Percentiles rank a stretch among this genome's conserved stretches.
These are phyloP conservation scores for Xylariaceae sp. DNA, from an alignment of 2,329 filamentous ascomycete genomes.

Conservation along the genomic window DNA sequence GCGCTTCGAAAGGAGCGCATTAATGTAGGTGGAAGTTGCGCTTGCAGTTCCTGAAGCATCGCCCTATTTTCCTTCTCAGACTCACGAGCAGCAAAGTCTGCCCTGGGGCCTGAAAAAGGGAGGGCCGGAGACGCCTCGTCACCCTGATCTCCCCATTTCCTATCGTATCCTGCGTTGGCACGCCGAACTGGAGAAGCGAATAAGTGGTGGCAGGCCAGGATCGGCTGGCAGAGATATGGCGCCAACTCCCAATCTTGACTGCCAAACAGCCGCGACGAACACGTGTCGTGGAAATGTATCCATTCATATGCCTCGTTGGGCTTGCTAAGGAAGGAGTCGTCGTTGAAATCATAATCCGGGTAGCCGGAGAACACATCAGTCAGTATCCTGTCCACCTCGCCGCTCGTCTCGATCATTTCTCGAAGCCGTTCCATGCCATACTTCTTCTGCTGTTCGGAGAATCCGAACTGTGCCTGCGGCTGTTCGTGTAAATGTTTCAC, in stretches of 20 bases:
- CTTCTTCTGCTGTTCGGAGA: conserved; percentile 68
- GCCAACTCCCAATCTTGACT: conserved; percentile 90
- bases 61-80: conserved; percentile 73
- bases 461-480: conserved; percentile 59
- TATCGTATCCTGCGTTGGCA: conserved; percentile 40
- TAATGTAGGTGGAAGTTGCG: conserved; percentile 65
- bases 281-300: conserved; percentile 86
- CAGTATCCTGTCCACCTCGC: conserved; percentile 73
- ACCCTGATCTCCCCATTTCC: conserved; percentile 41
- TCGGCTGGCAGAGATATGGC: conserved; percentile 79
- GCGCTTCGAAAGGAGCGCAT: conserved; percentile 73
- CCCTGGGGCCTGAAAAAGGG: conserved; percentile 77
- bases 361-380: conserved; percentile 84
- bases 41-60: conserved; percentile 68
- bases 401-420: conserved; percentile 74
- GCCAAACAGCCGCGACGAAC: conserved; percentile 73
- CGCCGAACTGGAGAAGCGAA: conserved; percentile 70
- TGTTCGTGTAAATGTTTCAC: conserved; percentile 51
- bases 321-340: conserved; percentile 86
- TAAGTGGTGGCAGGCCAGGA: conserved; percentile 85
- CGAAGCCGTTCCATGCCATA: conserved; percentile 66
- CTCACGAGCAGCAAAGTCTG: conserved; percentile 78
- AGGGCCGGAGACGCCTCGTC: conserved; percentile 52
- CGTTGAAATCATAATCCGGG: conserved; percentile 83
- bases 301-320: conserved; percentile 79